These are phyloP conservation scores for Verticillium longisporum DNA, from an alignment of 2,329 filamentous ascomycete species.

Conservation along the genomic window DNA sequence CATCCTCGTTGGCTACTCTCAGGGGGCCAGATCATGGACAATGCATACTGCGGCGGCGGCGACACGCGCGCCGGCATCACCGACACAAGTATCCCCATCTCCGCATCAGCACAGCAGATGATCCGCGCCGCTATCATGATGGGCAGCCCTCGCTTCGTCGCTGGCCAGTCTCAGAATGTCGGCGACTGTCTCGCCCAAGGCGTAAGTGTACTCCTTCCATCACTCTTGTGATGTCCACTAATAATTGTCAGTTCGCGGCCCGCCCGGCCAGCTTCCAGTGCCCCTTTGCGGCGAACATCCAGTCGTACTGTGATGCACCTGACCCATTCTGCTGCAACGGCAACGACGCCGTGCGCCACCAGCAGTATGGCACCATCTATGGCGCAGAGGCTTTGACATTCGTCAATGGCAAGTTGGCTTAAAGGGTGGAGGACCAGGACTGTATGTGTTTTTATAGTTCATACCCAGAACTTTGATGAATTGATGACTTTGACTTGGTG, in stretches of 20 bases:
- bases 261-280: conserved; percentile 47
- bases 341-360: conserved; percentile 44
- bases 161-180: conserved; percentile 50
- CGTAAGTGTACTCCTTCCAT: conserved; percentile 30
- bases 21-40: conserved; percentile 60
- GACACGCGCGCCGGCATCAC: conserved; percentile 37
- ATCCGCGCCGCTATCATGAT: conserved; percentile 61
- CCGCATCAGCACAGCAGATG: conserved; percentile 39
- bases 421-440: not conserved
- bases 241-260: conserved; percentile 41
- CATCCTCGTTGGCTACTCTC: conserved; percentile 56
- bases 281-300: conserved; percentile 44
- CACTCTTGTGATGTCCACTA: not conserved
- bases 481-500: not conserved
- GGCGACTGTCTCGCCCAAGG: conserved; percentile 50
- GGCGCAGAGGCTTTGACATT: conserved; percentile 38
- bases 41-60: conserved; percentile 55
- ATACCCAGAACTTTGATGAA: not conserved
- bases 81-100: conserved; percentile 34
- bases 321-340: conserved; percentile 59
- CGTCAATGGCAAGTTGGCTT: conserved; percentile 42
- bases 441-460: not conserved
- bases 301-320: conserved; percentile 52
- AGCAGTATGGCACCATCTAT: conserved; percentile 50
- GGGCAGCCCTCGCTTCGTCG: conserved; percentile 53